Evolutionary conservation across 495 filamentous ascomycete species (phyloP).

Genomic region (Aspergillus incahuasiensis): DNA sequence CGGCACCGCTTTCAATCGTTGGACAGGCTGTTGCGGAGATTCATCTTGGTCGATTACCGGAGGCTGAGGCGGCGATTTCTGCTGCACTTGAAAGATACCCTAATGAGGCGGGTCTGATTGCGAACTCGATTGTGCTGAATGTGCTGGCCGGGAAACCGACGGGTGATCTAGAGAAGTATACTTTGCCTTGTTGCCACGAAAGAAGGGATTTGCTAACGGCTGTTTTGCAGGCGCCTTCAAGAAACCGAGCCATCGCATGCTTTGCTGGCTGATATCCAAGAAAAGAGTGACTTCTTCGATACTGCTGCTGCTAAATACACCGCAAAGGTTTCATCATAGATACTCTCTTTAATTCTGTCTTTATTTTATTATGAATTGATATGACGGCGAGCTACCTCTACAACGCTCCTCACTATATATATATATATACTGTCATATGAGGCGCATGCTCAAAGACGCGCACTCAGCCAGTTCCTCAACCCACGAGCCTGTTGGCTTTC

Average conservation of each 20-base stretch:
- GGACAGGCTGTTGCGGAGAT: constrained; percentile 89
- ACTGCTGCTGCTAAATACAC: constrained; percentile 73
- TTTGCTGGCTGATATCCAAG: constrained; percentile 62
- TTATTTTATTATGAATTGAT: constrained; percentile 18
- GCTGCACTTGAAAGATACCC: constrained; percentile 73
- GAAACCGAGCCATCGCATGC: constrained; percentile 56
- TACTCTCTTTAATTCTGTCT: constrained; percentile 4
- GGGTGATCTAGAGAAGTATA: constrained; percentile 56
- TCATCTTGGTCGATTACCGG: constrained; percentile 81
- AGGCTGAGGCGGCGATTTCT: constrained; percentile 81
- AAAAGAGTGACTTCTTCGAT: constrained; percentile 77
- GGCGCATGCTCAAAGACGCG: constrained; percentile 21
- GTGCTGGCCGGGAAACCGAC: constrained; percentile 67
- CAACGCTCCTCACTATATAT: too few species aligned
- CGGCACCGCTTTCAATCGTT: constrained; percentile 60
- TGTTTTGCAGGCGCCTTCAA: constrained; percentile 50
- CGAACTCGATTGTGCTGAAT: constrained; percentile 75
- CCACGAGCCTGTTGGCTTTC: constrained; percentile 25
- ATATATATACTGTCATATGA: too few species aligned
- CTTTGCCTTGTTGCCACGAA: too few species aligned
- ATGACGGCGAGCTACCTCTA: constrained; percentile 14
- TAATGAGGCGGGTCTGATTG: constrained; percentile 65
- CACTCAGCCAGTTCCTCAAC: constrained; percentile 30
- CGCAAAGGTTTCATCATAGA: constrained; percentile 60
- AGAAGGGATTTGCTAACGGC: neutral